phyloP scores from a whole-genome alignment of 2,329 filamentous ascomycete species.

The Aspergillus ochraceoroseus region DNA sequence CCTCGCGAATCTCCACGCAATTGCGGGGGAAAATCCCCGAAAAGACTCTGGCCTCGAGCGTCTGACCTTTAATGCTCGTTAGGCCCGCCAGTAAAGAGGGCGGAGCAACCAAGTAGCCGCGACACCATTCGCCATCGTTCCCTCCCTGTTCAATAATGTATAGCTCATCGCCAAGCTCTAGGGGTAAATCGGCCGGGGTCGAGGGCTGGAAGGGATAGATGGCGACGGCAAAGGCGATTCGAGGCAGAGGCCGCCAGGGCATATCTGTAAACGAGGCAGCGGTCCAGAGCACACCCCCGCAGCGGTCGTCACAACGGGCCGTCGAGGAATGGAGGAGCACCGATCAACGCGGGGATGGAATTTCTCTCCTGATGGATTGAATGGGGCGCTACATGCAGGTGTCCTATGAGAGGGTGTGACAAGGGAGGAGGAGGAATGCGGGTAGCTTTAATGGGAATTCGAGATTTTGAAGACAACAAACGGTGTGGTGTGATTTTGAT shows the following conservation, averaged over 20 bases:
- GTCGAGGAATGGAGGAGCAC: slow-evolving; percentile 22
- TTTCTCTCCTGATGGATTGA: slow-evolving; percentile 26
- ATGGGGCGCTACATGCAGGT: slow-evolving; percentile 28
- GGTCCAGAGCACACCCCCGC: slow-evolving; percentile 19
- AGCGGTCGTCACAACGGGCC: slow-evolving; percentile 24
- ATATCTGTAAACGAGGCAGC: slow-evolving; percentile 49
- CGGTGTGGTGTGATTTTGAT: no score
- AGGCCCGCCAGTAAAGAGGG: slow-evolving; percentile 87
- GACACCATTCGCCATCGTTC: slow-evolving; percentile 78
- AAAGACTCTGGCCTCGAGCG: slow-evolving; percentile 90
- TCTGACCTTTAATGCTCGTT: slow-evolving; percentile 85
- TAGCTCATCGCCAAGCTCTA: slow-evolving; percentile 96
- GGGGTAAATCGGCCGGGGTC: slow-evolving; percentile 81
- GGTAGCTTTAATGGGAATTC: no score
- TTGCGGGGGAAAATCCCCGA: slow-evolving; percentile 96
- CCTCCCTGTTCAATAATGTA: slow-evolving; percentile 98
- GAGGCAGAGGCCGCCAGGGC: slow-evolving; percentile 95
- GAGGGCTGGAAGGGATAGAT: slow-evolving; percentile 88
- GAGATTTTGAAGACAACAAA: no score
- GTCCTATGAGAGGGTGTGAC: slow-evolving; percentile 11
- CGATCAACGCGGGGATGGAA: slow-evolving; percentile 19
- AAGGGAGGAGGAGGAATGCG: slow-evolving; percentile 25
- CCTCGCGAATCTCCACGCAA: slow-evolving; percentile 91
- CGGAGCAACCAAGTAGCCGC: slow-evolving; percentile 90
- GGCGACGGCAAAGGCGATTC: slow-evolving; percentile 96